These are phyloP conservation scores for Madurella mycetomatis DNA, from an alignment of 2,329 filamentous ascomycete species.

Conservation along the genomic window DNA sequence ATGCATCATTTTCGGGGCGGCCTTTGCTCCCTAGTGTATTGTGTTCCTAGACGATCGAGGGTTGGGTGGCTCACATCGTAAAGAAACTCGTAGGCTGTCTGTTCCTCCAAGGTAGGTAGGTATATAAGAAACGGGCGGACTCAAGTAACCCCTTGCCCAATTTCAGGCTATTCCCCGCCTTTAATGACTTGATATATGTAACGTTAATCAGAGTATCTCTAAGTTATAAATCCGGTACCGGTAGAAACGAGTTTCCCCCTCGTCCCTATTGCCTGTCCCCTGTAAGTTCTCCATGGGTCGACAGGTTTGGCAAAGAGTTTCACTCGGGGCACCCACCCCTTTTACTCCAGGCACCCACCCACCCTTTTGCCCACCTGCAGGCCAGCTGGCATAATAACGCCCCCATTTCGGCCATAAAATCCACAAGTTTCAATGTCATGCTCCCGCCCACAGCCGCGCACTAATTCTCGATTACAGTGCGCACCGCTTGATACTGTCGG, in stretches of 20 bases:
- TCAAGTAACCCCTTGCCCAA: conserved; percentile 22
- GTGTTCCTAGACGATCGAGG: conserved; percentile 24
- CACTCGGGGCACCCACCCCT: no score
- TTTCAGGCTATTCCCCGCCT: conserved; percentile 25
- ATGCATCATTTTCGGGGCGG: conserved; percentile 19
- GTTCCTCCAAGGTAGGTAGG: conserved; percentile 19
- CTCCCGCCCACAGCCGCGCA: no score
- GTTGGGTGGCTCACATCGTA: conserved; percentile 9
- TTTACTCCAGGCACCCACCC: no score
- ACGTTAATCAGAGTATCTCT: conserved; percentile 17
- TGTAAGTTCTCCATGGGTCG: conserved; percentile 16
- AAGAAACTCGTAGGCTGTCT: conserved; percentile 12
- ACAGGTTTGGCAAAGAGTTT: conserved; percentile 14
- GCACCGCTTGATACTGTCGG: no score
- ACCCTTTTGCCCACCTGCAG: no score
- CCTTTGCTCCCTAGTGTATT: conserved; percentile 26
- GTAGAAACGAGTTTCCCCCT: not conserved
- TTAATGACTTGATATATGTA: conserved; percentile 21
- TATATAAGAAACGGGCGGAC: conserved; percentile 28
- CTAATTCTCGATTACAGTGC: no score
- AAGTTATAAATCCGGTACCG: not conserved
- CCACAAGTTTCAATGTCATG: no score
- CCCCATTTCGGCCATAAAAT: no score
- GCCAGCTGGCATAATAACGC: no score
- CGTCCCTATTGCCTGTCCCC: not conserved